Conservation (phyloP, 805 yeast genomes). For the Cyberlindnera veronae region DNA sequence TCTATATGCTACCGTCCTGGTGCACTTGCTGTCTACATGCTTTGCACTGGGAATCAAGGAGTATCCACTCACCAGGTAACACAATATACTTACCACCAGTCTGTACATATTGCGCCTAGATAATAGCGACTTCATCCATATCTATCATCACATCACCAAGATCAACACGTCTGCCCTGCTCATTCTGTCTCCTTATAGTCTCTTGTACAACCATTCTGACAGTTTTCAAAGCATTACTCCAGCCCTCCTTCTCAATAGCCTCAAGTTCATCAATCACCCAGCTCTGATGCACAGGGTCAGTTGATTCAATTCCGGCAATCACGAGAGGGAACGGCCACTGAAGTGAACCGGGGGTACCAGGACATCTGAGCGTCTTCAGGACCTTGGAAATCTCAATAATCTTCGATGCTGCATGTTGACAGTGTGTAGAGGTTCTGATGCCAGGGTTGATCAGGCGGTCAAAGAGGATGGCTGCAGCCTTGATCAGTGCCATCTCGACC, state of each 20-base stretch:
- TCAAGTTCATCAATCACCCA: conserved; percentile 10
- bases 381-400: conserved; percentile 4
- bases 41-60: conserved; percentile 7
- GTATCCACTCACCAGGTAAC: conserved; percentile 2
- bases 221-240: conserved; percentile 5
- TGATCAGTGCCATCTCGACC: conserved; percentile 5
- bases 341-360: conserved; percentile 10
- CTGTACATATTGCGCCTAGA: background rate
- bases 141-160: conserved; percentile 8
- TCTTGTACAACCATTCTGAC: conserved; percentile 3
- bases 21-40: conserved; percentile 3
- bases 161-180: conserved; percentile 7
- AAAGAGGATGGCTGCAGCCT: conserved; percentile 7
- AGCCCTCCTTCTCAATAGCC: conserved; percentile 7
- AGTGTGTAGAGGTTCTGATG: conserved; percentile 5
- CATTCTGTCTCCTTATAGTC: conserved; percentile 6
- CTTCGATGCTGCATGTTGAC: conserved; percentile 4
- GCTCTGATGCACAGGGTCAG: conserved; percentile 4
- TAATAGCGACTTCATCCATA: background rate
- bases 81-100: background rate
- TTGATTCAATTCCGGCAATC: conserved; percentile 9
- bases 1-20: conserved; percentile 5
- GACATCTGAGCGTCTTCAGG: background rate
- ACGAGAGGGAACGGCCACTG: conserved; percentile 12
- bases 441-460: conserved; percentile 8